Conservation (phyloP, 2,329 filamentous ascomycete species). For the Apiospora kogelbergensis region DNA sequence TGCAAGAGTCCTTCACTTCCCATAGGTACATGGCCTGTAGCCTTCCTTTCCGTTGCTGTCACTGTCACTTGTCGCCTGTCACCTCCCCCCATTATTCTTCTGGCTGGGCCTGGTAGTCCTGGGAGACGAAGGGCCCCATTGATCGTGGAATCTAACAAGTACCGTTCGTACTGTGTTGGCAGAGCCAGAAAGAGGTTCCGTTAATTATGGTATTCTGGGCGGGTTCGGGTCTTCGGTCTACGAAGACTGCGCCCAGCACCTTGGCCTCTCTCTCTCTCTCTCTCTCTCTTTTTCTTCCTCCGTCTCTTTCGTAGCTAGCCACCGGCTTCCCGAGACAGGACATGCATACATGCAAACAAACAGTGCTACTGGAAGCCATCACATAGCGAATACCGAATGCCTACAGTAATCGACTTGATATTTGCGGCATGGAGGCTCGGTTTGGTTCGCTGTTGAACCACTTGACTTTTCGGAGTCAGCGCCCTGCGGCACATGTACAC, state of each 20-base stretch:
- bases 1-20: not conserved
- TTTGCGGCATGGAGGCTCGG: not conserved
- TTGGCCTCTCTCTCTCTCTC: too few species aligned
- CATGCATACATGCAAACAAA: too few species aligned
- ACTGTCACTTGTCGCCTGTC: not conserved
- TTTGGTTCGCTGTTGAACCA: not conserved
- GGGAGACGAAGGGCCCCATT: not conserved
- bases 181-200: not conserved
- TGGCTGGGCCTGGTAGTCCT: not conserved
- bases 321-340: not conserved
- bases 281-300: too few species aligned
- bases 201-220: slow-evolving; percentile 5
- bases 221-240: slow-evolving; percentile 1
- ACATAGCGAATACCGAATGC: too few species aligned
- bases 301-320: not conserved
- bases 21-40: not conserved
- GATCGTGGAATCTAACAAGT: not conserved
- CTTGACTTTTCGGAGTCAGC: slow-evolving; percentile 1
- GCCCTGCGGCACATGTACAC: not conserved
- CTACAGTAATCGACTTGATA: not conserved
- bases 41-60: not conserved
- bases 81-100: not conserved
- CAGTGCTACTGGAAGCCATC: not conserved
- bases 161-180: slow-evolving; percentile 5
- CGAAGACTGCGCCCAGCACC: not conserved